A percentile compares a stretch with the other conserved stretches of the same genome.
Conservation (phyloP, 352 stramenopile genomes). For the Phytophthora boehmeriae region DNA sequence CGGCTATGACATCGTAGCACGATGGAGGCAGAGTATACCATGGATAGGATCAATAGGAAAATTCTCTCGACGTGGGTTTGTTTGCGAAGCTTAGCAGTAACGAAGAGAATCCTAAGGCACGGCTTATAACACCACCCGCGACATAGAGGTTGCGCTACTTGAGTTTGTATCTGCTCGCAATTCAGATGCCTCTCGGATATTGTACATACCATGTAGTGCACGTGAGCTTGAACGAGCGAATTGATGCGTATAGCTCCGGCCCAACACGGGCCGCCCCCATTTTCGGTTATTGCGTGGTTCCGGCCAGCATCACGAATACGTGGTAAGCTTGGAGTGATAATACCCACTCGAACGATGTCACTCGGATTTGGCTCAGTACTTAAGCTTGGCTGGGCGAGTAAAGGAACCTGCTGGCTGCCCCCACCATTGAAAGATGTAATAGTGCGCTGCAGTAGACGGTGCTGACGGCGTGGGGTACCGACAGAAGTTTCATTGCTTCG, state of each 20-base stretch:
- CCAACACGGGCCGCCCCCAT: neutral
- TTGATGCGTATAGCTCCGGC: neutral
- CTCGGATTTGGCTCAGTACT: neutral
- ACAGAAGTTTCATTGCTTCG: constrained; percentile 2
- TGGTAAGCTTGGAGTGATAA: neutral
- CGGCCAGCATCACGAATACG: too few species aligned
- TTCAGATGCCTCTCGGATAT: neutral
- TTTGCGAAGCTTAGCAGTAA: too few species aligned
- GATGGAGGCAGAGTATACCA: too few species aligned
- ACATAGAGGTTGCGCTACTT: neutral
- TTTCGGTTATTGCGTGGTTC: too few species aligned
- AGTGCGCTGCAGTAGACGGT: neutral
- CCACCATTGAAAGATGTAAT: neutral
- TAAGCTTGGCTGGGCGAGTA: neutral
- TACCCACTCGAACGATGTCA: neutral
- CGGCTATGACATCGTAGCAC: too few species aligned
- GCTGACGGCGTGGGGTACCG: neutral
- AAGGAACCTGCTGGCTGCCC: neutral
- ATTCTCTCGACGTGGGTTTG: too few species aligned
- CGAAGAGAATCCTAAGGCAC: too few species aligned
- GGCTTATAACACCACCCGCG: too few species aligned
- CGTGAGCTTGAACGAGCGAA: neutral
- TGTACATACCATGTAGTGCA: constrained; percentile 2
- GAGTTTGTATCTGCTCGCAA: neutral
- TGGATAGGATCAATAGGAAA: too few species aligned